phyloP scores from a whole-genome alignment of 2,329 filamentous ascomycete genomes.

The Diaporthe australafricana region DNA sequence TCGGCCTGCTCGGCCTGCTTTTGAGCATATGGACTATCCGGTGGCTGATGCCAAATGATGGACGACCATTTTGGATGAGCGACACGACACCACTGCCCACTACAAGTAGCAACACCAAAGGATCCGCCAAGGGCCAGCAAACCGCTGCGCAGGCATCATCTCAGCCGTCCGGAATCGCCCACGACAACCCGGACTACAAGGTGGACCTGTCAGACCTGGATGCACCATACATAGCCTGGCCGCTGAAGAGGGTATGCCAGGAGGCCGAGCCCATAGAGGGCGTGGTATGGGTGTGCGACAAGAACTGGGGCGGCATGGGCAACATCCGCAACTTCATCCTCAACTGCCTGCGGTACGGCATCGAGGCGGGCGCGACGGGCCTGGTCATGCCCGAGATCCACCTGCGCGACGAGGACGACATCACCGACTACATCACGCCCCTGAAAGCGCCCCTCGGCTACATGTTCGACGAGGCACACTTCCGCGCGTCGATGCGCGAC shows the following conservation, averaged over 20 bases:
- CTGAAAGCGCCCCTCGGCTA: conserved; percentile 54
- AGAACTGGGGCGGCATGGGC: conserved; percentile 64
- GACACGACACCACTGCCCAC: not conserved
- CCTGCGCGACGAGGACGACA: conserved; percentile 53
- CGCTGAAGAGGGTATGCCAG: conserved; percentile 55
- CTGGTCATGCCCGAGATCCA: conserved; percentile 59
- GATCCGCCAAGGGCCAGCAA: not conserved
- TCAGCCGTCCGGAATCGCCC: not conserved
- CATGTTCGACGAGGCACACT: conserved; percentile 60
- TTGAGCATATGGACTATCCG: conserved; percentile 27
- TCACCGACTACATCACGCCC: conserved; percentile 53
- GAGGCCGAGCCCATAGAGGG: conserved; percentile 55
- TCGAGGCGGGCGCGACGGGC: conserved; percentile 60
- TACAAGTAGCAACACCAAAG: not conserved
- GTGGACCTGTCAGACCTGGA: conserved; percentile 53
- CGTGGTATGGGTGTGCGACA: conserved; percentile 60
- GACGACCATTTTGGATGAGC: conserved; percentile 15
- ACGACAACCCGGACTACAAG: conserved; percentile 27
- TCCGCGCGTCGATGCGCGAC: conserved; percentile 50
- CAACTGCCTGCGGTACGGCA: conserved; percentile 61
- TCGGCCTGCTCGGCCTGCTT: conserved; percentile 17
- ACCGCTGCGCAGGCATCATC: not conserved
- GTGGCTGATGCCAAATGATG: conserved; percentile 15
- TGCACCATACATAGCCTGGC: conserved; percentile 59
- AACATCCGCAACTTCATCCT: conserved; percentile 64